Conservation (phyloP, 805 yeast genomes). For the Priceomyces melissophilus region DNA sequence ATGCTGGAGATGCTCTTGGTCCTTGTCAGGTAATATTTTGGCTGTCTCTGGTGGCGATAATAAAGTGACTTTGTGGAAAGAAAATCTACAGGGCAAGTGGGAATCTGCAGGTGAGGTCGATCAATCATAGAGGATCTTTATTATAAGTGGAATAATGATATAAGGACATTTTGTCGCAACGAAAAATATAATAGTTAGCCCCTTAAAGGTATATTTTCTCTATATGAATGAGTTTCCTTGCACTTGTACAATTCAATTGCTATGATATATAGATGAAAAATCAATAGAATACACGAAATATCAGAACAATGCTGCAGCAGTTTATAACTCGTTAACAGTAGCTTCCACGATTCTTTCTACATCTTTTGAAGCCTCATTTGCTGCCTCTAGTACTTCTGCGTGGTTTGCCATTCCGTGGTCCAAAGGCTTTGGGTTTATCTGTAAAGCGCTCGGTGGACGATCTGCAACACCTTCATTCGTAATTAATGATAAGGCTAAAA, state of each 20-base stretch:
- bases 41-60: conserved; percentile 97
- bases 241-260: too few relatives aligned
- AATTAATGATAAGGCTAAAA: conserved; percentile 79
- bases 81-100: conserved; percentile 89
- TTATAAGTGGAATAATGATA: too few relatives aligned
- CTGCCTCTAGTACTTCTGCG: conserved; percentile 85
- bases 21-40: conserved; percentile 88
- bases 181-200: too few relatives aligned
- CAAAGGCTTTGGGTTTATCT: conserved; percentile 48
- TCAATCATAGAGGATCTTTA: conserved; percentile 42
- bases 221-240: too few relatives aligned
- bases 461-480: conserved; percentile 79
- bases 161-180: too few relatives aligned
- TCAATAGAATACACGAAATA: too few relatives aligned
- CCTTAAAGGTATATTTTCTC: too few relatives aligned
- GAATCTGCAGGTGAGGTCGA: conserved; percentile 96
- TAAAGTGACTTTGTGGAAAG: conserved; percentile 95
- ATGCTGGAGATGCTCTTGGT: conserved; percentile 98
- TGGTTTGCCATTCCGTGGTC: conserved; percentile 83
- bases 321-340: conserved; percentile 46
- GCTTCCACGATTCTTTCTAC: conserved; percentile 68
- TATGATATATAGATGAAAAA: too few relatives aligned
- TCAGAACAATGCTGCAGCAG: conserved; percentile 1
- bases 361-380: conserved; percentile 75
- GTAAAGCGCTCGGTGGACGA: conserved; percentile 64